Percentiles rank a stretch among this genome's conserved stretches.
Evolutionary conservation across 257 asterid genomes (phyloP).

Genomic region (Solanum chilense): DNA sequence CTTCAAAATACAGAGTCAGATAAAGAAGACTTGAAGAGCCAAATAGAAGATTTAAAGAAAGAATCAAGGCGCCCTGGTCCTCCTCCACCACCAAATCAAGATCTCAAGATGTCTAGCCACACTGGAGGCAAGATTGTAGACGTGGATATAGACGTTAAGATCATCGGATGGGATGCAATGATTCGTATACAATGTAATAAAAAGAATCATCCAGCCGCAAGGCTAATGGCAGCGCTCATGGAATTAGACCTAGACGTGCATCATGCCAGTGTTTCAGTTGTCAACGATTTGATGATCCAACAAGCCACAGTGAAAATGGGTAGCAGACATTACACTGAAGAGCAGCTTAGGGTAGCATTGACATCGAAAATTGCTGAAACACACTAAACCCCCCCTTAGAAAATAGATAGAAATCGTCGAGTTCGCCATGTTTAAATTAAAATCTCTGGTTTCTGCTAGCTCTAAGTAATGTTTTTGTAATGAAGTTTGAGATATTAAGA

Average conservation of each 20-base stretch:
- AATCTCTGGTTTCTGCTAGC: neutral
- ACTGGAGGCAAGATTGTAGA: neutral
- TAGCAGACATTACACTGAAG: slow-evolving; percentile 9
- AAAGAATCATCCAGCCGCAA: slow-evolving; percentile 18
- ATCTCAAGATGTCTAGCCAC: neutral
- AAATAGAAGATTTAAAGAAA: neutral
- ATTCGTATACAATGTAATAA: slow-evolving; percentile 9
- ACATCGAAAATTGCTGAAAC: neutral
- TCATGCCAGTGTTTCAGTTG: slow-evolving; percentile 20
- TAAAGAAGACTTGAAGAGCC: neutral
- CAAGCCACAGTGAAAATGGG: slow-evolving; percentile 18
- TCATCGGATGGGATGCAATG: slow-evolving; percentile 25
- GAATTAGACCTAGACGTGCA: slow-evolving; percentile 17
- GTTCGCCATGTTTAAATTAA: neutral
- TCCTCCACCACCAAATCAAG: neutral
- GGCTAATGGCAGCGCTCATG: slow-evolving; percentile 17
- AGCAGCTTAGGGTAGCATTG: slow-evolving; percentile 12
- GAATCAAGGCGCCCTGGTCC: neutral
- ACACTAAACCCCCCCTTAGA: neutral
- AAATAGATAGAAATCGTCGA: neutral
- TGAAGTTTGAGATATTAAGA: neutral
- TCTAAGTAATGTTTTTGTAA: neutral
- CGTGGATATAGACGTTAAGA: slow-evolving; percentile 10
- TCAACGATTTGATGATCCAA: slow-evolving; percentile 17
- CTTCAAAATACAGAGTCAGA: neutral